Base-by-base conservation (phyloP, 768 basidiomycete species). In the Boletus coccyginus region DNA sequence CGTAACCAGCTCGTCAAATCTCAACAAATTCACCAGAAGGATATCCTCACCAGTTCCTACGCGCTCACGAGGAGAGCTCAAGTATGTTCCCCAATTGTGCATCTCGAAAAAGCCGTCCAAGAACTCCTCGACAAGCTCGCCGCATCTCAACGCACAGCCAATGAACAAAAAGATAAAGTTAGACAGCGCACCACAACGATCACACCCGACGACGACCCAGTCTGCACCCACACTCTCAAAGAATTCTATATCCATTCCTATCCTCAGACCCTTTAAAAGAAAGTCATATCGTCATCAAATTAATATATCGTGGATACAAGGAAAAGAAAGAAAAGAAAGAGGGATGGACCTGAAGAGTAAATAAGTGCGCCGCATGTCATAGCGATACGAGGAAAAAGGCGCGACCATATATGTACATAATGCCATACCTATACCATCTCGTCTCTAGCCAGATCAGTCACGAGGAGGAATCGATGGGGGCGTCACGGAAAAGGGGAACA, bases 271-370 rank as follows among this genome's bases (percentile, higher is more conserved):
- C 12, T 7, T 7, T 6, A 17, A 39, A 39, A 38, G 17, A 39
- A 39, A 53, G 50, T 56, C 43, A 32, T 11, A 43, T 56, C 14
- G 38, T 56, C 52, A 35, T 55, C 43, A 39, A 55, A 55, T 55
- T 55, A 27, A 56, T 44, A 44, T 55, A 40, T 56, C 39, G 8
- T 41, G 21, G 29, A 45, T 53, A 53, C 50, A 56, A 32, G 29
- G 16, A 36, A 41, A 27, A 3, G 27, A 24, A 32, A 9, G 6
- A 13, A 13, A 42, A 51, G 4, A 11, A 51, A 42, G 19, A 32
- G 2, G 32, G 12, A 35, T 12, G 41, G 40, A 52, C 29, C 16
- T 27, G n/a, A 38, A 21, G 35, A 55, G 44, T 46, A 55, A 56
- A 56, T 54, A 54, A 41, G 48, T 41, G 36, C 27, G 52, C 33